Evolutionary conservation across 768 basidiomycete genomes (phyloP).

Genomic region (Tephrocybe sp.): DNA sequence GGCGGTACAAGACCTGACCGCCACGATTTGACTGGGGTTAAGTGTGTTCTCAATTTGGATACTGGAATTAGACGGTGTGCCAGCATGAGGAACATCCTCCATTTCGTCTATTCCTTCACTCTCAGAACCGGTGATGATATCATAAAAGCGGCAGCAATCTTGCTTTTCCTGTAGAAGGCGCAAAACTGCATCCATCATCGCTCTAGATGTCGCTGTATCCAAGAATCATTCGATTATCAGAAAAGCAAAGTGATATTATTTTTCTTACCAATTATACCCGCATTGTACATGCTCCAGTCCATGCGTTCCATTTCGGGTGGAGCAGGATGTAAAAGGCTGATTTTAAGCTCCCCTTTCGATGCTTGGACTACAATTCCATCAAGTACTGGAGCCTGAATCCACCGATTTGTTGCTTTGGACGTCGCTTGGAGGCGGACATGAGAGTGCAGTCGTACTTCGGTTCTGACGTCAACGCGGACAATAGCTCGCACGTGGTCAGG

Average conservation of each 20-base stretch:
- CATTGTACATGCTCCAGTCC: slow-evolving; percentile 65
- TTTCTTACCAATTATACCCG: slow-evolving; percentile 53
- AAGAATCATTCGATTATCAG: background rate
- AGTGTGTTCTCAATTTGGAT: slow-evolving; percentile 24
- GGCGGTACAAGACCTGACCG: slow-evolving; percentile 42
- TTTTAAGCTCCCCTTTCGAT: slow-evolving; percentile 49
- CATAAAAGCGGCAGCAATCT: slow-evolving; percentile 48
- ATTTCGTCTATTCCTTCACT: background rate
- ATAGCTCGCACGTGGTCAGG: slow-evolving; percentile 43
- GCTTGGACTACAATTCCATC: slow-evolving; percentile 62
- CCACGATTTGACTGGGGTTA: slow-evolving; percentile 54
- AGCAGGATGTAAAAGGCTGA: slow-evolving; percentile 52
- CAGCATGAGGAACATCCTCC: too few species aligned
- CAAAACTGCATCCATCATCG: slow-evolving; percentile 63
- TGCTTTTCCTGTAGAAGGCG: slow-evolving; percentile 41
- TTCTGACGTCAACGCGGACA: slow-evolving; percentile 52
- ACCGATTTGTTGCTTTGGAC: slow-evolving; percentile 51
- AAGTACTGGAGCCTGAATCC: slow-evolving; percentile 42
- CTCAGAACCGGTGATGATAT: slow-evolving; percentile 39
- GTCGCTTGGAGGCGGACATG: slow-evolving; percentile 62
- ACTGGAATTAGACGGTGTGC: background rate
- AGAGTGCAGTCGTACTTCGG: slow-evolving; percentile 54
- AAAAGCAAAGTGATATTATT: background rate
- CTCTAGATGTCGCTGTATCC: slow-evolving; percentile 51
- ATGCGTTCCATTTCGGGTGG: slow-evolving; percentile 59